Conservation (phyloP, 345 rosid species). For the Barbarea vulgaris region DNA sequence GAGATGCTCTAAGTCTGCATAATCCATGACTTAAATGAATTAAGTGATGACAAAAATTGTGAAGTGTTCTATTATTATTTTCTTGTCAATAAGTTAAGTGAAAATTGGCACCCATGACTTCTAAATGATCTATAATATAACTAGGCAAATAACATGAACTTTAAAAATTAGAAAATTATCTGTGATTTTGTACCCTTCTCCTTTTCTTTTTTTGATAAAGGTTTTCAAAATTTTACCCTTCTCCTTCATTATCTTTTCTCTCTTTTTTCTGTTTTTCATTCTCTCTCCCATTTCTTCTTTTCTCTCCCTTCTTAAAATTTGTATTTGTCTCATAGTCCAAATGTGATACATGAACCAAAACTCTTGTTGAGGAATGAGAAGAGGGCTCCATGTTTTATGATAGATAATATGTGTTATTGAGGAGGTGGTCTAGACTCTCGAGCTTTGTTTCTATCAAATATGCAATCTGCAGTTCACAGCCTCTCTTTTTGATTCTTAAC, state of each 20-base stretch:
- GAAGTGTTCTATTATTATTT: neutral
- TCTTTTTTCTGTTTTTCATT: neutral
- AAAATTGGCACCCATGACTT: too few species aligned
- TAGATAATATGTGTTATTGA: neutral
- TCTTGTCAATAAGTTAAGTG: too few species aligned
- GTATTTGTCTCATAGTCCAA: neutral
- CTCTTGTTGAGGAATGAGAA: neutral
- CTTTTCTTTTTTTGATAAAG: too few species aligned
- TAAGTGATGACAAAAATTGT: too few species aligned
- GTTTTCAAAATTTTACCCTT: too few species aligned
- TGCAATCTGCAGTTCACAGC: neutral
- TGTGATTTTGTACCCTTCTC: too few species aligned
- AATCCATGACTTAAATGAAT: neutral
- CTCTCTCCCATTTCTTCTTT: neutral
- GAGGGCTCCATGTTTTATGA: neutral
- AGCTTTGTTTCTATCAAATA: neutral
- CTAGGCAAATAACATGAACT: neutral
- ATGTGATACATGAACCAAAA: neutral
- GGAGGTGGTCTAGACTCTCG: neutral
- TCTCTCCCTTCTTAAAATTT: neutral
- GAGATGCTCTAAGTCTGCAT: too few species aligned
- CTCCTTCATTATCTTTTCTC: neutral
- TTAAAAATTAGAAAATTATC: too few species aligned
- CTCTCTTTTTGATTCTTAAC: neutral
- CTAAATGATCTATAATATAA: too few species aligned